Evolutionary conservation across 495 filamentous ascomycete genomes (phyloP).

Genomic region (Talaromyces stipitatus): DNA sequence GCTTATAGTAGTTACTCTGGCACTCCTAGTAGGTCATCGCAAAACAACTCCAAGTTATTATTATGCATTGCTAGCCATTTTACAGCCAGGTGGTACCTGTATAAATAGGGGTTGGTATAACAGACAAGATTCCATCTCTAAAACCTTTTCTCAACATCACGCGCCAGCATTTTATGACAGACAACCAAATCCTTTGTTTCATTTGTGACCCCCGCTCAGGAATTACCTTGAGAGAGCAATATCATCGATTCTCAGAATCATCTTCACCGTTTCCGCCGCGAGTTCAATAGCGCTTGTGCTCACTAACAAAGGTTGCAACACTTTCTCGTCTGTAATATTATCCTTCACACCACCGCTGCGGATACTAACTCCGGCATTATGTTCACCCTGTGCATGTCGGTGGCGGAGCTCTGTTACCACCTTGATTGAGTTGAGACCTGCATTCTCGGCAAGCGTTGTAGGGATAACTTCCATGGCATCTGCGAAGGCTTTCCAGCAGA

Average conservation of each 20-base stretch:
- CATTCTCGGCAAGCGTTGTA: constrained; percentile 94
- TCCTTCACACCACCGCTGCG: constrained; percentile 92
- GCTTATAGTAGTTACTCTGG: too few species aligned
- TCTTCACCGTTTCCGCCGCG: constrained; percentile 96
- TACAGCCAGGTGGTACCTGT: background rate
- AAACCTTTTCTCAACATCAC: constrained; percentile 1
- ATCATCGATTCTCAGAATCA: constrained; percentile 96
- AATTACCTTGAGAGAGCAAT: constrained; percentile 64
- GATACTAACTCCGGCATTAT: constrained; percentile 94
- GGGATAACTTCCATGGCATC: constrained; percentile 97
- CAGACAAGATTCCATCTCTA: background rate
- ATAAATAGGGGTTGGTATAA: background rate
- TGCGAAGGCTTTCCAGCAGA: constrained; percentile 98
- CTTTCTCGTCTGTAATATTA: constrained; percentile 94
- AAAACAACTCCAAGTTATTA: background rate
- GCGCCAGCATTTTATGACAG: constrained; percentile 4
- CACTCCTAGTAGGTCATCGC: too few species aligned
- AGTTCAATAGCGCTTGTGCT: constrained; percentile 96
- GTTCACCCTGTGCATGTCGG: constrained; percentile 87
- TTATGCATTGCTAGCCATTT: background rate
- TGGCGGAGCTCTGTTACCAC: constrained; percentile 96
- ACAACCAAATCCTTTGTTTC: constrained; percentile 1
- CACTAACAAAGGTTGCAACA: constrained; percentile 90
- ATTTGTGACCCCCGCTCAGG: background rate
- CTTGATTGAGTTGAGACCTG: constrained; percentile 93